Evolutionary conservation across 177 flowering plant genomes (phyloP), one percentile per base, ranked within the genome.

Genomic region (Vitis hybrid): DNA sequence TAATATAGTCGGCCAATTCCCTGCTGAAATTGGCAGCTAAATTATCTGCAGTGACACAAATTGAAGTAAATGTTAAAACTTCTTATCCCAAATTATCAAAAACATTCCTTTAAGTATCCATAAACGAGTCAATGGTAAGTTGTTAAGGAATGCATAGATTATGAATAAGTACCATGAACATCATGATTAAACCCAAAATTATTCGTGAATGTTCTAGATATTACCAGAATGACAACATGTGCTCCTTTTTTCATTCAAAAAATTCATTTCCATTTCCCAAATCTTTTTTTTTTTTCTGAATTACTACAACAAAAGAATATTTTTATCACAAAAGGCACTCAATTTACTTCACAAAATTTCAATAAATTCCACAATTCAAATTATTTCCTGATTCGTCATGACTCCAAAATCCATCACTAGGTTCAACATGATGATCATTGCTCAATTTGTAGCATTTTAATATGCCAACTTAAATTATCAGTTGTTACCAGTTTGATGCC

Each of bases 1-100:
- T 95, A 70, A 95, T 93, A 55, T 88, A 95, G 81, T 95, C 99
- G 52, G 99, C 99, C 65, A 95, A 80, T 76, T 95, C 99, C 68
- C 99, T 79, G 81, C 99, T 95, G 86, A 95, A 95, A 79, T 94
- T 94, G 58, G 99, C 99, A 70, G 97, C 98, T 64, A 92, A 77
- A 77, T 92, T 94, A 80, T 92, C 98, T 92, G 92, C 85, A 86
- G 1, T 58, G 70, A 65, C 51, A 79, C 3, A 48, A 65, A 64
- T 70, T 65, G 16, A 57, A 63, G 32, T 18, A 56, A 40, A 56
- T 40, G 19, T 56, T 55, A 68, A 63, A 16, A 56, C n/a, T n/a
- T 19, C 7, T 40, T 40, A 5, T 40, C 2, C 46, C 46, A 40
- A 40, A 40, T 40, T 40, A 40, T 40, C 46, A 1, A 40, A 40